Conservation (phyloP, 2,329 filamentous ascomycete species). For the Colletotrichum phormii region DNA sequence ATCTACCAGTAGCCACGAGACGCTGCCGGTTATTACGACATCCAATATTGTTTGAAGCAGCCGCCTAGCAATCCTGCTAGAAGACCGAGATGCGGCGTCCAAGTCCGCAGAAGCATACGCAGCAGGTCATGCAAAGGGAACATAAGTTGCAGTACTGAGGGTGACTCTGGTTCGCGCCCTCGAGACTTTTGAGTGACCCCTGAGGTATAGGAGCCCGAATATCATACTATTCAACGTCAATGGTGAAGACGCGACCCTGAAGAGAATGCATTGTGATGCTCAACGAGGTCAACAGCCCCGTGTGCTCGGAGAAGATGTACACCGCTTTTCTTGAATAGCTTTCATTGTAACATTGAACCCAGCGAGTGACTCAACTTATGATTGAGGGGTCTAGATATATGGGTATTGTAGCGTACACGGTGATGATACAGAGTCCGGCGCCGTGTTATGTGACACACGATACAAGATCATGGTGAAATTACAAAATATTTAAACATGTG, state of each 20-base stretch:
- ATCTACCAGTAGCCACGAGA: too few relatives aligned
- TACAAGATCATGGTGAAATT: neutral
- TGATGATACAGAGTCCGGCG: slow-evolving; percentile 27
- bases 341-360: neutral
- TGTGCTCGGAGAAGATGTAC: neutral
- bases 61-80: neutral
- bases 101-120: neutral
- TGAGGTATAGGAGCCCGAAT: neutral
- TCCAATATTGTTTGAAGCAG: neutral
- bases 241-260: neutral
- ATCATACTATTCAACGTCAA: neutral
- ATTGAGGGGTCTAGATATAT: slow-evolving; percentile 7
- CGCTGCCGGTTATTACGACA: neutral
- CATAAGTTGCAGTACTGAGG: neutral
- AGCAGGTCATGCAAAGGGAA: neutral
- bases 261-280: neutral
- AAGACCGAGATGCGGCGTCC: neutral
- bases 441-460: slow-evolving; percentile 4
- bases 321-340: neutral
- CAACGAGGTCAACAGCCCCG: neutral
- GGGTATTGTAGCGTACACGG: slow-evolving; percentile 15
- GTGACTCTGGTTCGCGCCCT: too few relatives aligned
- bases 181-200: neutral
- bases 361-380: neutral
- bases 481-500: neutral